Percentiles rank a stretch among this genome's conserved stretches.
Conservation (phyloP, 164 flowering plant species). For the Annona squamosa region DNA sequence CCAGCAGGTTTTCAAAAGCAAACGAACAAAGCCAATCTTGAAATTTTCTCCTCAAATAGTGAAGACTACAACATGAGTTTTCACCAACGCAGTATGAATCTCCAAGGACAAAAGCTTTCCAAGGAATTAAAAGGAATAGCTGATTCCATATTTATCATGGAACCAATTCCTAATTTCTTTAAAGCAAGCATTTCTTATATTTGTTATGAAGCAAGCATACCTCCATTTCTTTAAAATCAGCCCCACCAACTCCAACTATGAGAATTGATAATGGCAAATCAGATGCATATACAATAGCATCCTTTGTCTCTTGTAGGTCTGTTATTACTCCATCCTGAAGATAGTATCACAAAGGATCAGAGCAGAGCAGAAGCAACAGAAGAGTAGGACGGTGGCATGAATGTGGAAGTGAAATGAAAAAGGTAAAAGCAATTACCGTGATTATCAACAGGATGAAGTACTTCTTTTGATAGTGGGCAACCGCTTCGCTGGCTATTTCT, state of each 20-base stretch:
- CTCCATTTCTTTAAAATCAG: slow-evolving; percentile 90
- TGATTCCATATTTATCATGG: neutral
- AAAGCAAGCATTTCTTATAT: slow-evolving; percentile 1
- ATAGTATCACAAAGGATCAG: neutral
- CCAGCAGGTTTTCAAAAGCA: too few species aligned
- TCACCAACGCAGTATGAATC: too few species aligned
- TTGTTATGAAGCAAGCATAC: slow-evolving; percentile 21
- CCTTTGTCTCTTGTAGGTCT: slow-evolving; percentile 70
- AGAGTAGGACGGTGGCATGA: neutral
- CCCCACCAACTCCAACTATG: slow-evolving; percentile 87
- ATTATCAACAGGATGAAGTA: slow-evolving; percentile 79
- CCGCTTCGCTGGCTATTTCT: slow-evolving; percentile 51
- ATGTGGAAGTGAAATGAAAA: neutral
- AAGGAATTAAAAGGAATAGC: too few species aligned
- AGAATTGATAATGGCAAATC: slow-evolving; percentile 91
- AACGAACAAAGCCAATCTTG: too few species aligned
- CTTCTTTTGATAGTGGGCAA: slow-evolving; percentile 35
- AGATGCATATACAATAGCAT: slow-evolving; percentile 88
- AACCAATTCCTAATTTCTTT: too few species aligned
- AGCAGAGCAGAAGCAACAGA: neutral
- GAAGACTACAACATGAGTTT: too few species aligned
- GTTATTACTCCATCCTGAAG: slow-evolving; percentile 86
- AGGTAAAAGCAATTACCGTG: slow-evolving; percentile 35
- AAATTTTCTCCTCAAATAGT: too few species aligned
- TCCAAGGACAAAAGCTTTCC: too few species aligned